These are phyloP conservation scores for Boletellus ananas DNA, from an alignment of 768 basidiomycete genomes.

Conservation along the genomic window DNA sequence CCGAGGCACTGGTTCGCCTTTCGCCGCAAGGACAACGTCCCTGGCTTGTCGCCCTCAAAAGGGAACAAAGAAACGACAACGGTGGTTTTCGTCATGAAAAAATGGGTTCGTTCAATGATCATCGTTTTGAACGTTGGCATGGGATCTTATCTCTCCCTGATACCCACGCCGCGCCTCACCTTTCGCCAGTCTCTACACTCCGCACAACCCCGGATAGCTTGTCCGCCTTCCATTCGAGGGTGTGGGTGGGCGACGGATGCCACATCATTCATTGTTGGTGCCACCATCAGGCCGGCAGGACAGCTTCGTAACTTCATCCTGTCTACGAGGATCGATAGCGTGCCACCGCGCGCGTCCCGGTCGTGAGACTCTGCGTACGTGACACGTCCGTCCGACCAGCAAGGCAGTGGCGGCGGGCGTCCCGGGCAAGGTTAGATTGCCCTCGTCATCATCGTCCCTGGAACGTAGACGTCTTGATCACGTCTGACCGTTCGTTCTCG, in stretches of 20 bases:
- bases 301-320: slow-evolving; percentile 16
- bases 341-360: slow-evolving; percentile 1
- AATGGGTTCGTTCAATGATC: slow-evolving; percentile 19
- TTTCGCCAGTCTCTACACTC: not conserved
- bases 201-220: not conserved
- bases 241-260: slow-evolving; percentile 11
- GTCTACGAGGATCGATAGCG: not conserved
- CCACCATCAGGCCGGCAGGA: slow-evolving; percentile 7
- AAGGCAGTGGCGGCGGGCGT: slow-evolving; percentile 17
- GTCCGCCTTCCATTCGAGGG: slow-evolving; percentile 4
- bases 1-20: not conserved
- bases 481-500: not conserved
- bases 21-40: too few species aligned
- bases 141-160: slow-evolving; percentile 13
- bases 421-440: slow-evolving; percentile 3
- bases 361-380: slow-evolving; percentile 2
- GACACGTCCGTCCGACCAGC: slow-evolving; percentile 17
- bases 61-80: too few species aligned
- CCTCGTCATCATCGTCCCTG: not conserved
- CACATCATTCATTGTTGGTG: slow-evolving; percentile 8
- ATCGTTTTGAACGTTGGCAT: slow-evolving; percentile 9
- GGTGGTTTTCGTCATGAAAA: too few species aligned
- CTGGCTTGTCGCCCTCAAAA: too few species aligned
- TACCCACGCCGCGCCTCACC: slow-evolving; percentile 5
- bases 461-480: slow-evolving; percentile 5